Percentiles rank a stretch among this genome's conserved stretches.
Conservation (phyloP, 805 yeast genomes). For the Myxozyma sirexii region DNA sequence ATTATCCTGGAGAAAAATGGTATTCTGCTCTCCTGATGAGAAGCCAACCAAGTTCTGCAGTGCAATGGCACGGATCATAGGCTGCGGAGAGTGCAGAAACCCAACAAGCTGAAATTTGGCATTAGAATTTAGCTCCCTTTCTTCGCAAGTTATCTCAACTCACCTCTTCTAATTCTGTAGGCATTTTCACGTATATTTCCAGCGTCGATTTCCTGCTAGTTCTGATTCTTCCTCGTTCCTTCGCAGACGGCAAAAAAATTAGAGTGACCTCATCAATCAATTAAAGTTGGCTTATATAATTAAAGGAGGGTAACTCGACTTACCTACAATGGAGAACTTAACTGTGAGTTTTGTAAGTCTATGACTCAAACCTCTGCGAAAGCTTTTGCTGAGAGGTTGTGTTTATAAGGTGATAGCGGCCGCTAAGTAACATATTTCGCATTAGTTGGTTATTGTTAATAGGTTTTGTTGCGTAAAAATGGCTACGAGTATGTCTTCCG, state of each 20-base stretch:
- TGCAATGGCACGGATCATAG: constrained; percentile 80
- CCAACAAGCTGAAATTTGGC: constrained; percentile 55
- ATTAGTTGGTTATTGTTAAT: no score
- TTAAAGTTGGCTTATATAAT: background rate
- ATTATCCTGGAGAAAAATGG: constrained; percentile 69
- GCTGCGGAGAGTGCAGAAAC: constrained; percentile 79
- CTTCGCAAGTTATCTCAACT: constrained; percentile 26
- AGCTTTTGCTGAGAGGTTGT: background rate
- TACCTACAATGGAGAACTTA: no score
- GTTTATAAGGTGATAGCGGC: no score
- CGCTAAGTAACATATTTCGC: no score
- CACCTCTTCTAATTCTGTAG: constrained; percentile 56
- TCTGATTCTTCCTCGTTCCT: background rate
- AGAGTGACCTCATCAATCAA: constrained; percentile 3
- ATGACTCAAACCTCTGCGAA: background rate
- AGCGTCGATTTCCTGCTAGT: background rate
- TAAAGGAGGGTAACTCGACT: background rate
- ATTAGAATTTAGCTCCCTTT: background rate
- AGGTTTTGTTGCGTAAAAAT: background rate
- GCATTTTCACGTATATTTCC: constrained; percentile 44
- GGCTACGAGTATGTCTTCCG: background rate
- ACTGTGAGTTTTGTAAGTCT: no score
- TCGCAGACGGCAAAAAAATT: background rate
- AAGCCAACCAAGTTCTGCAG: constrained; percentile 80
- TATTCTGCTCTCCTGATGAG: constrained; percentile 68